phyloP scores from a whole-genome alignment of 805 yeast genomes.

The Lipomyces yamadae region DNA sequence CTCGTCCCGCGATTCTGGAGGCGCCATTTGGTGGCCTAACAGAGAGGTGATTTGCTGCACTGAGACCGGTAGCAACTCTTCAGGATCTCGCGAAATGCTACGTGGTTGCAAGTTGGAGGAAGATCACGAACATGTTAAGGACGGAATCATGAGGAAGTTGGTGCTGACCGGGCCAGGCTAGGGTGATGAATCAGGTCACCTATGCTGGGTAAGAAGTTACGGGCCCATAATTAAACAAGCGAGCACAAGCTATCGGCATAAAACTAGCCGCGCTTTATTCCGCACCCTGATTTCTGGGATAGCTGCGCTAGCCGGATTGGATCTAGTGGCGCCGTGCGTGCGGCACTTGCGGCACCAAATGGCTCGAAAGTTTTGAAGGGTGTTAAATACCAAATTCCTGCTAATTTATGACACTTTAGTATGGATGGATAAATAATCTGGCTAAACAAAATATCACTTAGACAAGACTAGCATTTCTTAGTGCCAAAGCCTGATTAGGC shows the following conservation, averaged over 20 bases:
- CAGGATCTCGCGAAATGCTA: background rate
- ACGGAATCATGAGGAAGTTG: too few species aligned
- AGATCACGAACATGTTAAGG: too few species aligned
- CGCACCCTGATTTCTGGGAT: background rate
- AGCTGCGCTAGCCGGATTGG: background rate
- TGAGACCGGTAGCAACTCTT: background rate
- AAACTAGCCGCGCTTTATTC: background rate
- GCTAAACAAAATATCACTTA: too few species aligned
- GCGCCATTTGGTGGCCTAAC: background rate
- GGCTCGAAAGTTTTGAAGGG: too few species aligned
- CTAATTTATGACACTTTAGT: background rate
- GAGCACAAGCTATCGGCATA: too few species aligned
- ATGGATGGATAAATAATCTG: background rate
- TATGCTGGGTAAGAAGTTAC: too few species aligned
- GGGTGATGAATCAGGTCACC: too few species aligned
- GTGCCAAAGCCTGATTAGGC: too few species aligned
- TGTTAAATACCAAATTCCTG: background rate
- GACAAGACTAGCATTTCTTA: too few species aligned
- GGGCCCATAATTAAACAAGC: too few species aligned
- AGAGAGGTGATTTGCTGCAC: background rate
- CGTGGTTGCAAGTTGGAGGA: background rate
- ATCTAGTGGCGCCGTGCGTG: constrained; percentile 26
- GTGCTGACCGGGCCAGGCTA: too few species aligned
- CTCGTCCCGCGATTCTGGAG: background rate
- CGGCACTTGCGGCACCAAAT: too few species aligned